phyloP scores from a whole-genome alignment of 169 alveolate species.

The Condylostoma magnum region DNA sequence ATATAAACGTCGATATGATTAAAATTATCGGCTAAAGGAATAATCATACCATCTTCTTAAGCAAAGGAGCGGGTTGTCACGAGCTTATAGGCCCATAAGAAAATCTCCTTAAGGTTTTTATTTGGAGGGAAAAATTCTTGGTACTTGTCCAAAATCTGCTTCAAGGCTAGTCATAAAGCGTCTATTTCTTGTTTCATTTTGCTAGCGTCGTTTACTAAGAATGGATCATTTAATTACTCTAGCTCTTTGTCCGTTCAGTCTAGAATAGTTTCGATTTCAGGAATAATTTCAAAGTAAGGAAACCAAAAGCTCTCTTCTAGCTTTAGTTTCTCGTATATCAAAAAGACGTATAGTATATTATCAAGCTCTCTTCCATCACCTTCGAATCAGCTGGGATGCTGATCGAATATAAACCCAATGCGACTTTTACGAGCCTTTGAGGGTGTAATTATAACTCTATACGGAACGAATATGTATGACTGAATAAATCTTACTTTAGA shows the following conservation, averaged over 20 bases:
- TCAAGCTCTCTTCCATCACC: not conserved
- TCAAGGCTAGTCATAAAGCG: not conserved
- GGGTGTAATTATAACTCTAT: conserved; percentile 26
- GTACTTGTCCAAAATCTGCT: not conserved
- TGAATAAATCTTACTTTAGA: too few species aligned
- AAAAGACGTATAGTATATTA: conserved; percentile 13
- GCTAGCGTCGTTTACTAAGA: not conserved
- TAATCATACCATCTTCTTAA: conserved; percentile 19
- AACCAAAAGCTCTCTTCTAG: conserved; percentile 37
- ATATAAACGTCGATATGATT: conserved; percentile 29
- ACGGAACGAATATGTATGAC: conserved; percentile 31
- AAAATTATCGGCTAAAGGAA: conserved; percentile 30
- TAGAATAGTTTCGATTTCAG: conserved; percentile 26
- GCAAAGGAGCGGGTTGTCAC: conserved; percentile 11
- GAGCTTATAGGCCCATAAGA: conserved; percentile 28
- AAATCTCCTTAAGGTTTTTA: not conserved
- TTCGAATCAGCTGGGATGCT: conserved; percentile 5
- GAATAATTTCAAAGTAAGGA: conserved; percentile 47
- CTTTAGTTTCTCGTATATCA: conserved; percentile 39
- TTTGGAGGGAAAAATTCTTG: conserved; percentile 24
- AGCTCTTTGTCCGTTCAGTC: conserved; percentile 35
- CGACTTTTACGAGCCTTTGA: not conserved
- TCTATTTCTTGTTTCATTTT: not conserved
- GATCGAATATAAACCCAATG: not conserved
- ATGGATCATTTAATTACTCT: conserved; percentile 30